These are phyloP conservation scores for Hypoxylon crocopeplum DNA, from an alignment of 495 filamentous ascomycete genomes.

Conservation along the genomic window DNA sequence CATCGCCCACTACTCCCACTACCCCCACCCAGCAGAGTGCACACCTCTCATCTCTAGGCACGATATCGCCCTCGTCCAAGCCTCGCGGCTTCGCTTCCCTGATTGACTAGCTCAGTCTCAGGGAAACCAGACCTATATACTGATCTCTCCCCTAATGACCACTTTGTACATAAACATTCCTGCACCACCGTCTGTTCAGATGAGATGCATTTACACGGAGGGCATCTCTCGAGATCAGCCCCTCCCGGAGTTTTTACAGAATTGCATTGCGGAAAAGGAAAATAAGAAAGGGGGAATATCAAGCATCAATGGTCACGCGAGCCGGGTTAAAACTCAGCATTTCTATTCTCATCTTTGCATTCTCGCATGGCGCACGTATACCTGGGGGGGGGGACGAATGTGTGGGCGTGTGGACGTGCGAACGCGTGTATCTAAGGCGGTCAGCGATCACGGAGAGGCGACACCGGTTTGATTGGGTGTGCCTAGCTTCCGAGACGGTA, in stretches of 20 bases:
- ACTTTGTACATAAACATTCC: slow-evolving; percentile 18
- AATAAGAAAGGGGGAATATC: background rate
- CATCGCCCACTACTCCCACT: slow-evolving; percentile 11
- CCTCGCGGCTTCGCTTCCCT: slow-evolving; percentile 50
- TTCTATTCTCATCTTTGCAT: too few species aligned
- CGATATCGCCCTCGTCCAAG: slow-evolving; percentile 52
- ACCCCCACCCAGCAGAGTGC: slow-evolving; percentile 28
- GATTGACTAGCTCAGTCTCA: slow-evolving; percentile 41
- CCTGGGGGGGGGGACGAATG: too few species aligned
- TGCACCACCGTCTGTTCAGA: background rate
- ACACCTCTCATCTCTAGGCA: slow-evolving; percentile 28
- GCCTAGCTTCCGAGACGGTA: too few species aligned
- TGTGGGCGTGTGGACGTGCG: too few species aligned
- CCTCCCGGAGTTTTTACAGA: background rate
- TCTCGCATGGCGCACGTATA: too few species aligned
- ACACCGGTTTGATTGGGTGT: too few species aligned
- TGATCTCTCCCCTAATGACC: background rate
- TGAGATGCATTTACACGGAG: background rate
- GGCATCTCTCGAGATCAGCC: background rate
- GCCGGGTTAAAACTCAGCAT: background rate
- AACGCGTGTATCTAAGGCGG: too few species aligned
- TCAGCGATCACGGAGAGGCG: too few species aligned
- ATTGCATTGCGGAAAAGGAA: background rate
- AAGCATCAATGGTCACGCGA: background rate
- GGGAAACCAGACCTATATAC: background rate